Evolutionary conservation across 2,329 filamentous ascomycete species (phyloP).

Genomic region (Cordyceps tenuipes): DNA sequence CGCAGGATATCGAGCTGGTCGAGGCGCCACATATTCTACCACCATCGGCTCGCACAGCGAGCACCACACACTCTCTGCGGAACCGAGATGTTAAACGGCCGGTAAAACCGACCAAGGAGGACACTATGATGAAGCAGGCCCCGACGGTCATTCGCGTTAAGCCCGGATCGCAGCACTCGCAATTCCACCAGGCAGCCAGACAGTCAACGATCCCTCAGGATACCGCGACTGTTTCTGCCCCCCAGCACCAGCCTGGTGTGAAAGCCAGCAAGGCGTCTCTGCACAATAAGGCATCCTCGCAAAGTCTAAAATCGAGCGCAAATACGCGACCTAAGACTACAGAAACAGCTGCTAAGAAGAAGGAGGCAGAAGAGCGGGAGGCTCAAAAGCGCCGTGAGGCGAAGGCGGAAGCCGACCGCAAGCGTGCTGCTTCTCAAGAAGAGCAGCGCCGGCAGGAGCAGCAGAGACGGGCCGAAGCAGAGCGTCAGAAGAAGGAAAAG

Average conservation of each 20-base stretch:
- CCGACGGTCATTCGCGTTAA: slow-evolving; percentile 66
- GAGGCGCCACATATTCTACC: slow-evolving; percentile 48
- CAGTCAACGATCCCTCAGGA: slow-evolving; percentile 51
- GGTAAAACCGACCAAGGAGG: slow-evolving; percentile 54
- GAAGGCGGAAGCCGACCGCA: slow-evolving; percentile 73
- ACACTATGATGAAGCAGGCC: slow-evolving; percentile 53
- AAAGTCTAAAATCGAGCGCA: slow-evolving; percentile 57
- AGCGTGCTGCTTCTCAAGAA: slow-evolving; percentile 58
- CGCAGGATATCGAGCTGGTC: slow-evolving; percentile 45
- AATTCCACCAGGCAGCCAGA: slow-evolving; percentile 50
- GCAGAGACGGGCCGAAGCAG: slow-evolving; percentile 50
- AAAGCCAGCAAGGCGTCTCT: slow-evolving; percentile 62
- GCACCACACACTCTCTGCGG: slow-evolving; percentile 40
- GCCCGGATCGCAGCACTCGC: slow-evolving; percentile 52
- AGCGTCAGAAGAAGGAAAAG: slow-evolving; percentile 53
- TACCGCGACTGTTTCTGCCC: slow-evolving; percentile 21
- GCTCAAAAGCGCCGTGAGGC: slow-evolving; percentile 70
- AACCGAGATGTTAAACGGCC: slow-evolving; percentile 50
- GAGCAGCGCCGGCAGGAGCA: slow-evolving; percentile 55
- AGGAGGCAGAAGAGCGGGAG: slow-evolving; percentile 76
- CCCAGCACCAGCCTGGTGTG: slow-evolving; percentile 40
- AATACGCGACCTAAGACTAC: slow-evolving; percentile 61
- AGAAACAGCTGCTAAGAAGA: slow-evolving; percentile 70
- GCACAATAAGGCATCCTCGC: slow-evolving; percentile 46
- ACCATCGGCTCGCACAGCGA: slow-evolving; percentile 50